Percentiles rank a stretch among this genome's conserved stretches.
Evolutionary conservation across 352 stramenopile species (phyloP).

Genomic region (Phytophthora niederhauseri): DNA sequence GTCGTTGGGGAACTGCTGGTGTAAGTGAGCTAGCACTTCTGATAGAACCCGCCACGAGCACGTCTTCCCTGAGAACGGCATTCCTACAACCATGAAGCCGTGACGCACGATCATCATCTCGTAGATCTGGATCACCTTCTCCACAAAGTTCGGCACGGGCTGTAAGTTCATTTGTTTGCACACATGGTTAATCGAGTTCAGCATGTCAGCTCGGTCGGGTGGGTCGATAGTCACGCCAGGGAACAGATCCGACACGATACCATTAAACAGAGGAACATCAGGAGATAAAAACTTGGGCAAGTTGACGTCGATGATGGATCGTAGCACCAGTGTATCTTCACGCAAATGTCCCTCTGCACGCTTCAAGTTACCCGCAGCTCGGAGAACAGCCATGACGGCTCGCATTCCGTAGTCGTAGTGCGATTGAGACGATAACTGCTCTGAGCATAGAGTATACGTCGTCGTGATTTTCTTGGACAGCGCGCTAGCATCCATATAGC

Average conservation of each 20-base stretch:
- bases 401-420: slow-evolving; percentile 98
- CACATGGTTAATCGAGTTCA: slow-evolving; percentile 79
- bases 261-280: slow-evolving; percentile 94
- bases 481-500: slow-evolving; percentile 90
- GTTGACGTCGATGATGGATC: slow-evolving; percentile 96
- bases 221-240: slow-evolving; percentile 91
- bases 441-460: slow-evolving; percentile 94
- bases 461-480: slow-evolving; percentile 96
- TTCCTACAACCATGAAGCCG: slow-evolving; percentile 96
- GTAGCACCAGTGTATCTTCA: slow-evolving; percentile 91
- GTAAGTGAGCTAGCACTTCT: slow-evolving; percentile 85
- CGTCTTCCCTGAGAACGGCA: slow-evolving; percentile 95
- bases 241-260: slow-evolving; percentile 95
- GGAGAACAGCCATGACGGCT: slow-evolving; percentile 94
- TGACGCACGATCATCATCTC: slow-evolving; percentile 97
- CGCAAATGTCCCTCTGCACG: slow-evolving; percentile 76
- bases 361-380: slow-evolving; percentile 93
- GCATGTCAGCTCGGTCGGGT: slow-evolving; percentile 86
- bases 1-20: slow-evolving; percentile 71
- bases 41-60: slow-evolving; percentile 91
- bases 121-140: slow-evolving; percentile 96
- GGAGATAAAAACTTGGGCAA: slow-evolving; percentile 94
- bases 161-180: slow-evolving; percentile 89
- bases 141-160: slow-evolving; percentile 89
- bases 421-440: slow-evolving; percentile 94